Conservation (phyloP, 129 eudicot genomes). For the Arctium lappa region DNA sequence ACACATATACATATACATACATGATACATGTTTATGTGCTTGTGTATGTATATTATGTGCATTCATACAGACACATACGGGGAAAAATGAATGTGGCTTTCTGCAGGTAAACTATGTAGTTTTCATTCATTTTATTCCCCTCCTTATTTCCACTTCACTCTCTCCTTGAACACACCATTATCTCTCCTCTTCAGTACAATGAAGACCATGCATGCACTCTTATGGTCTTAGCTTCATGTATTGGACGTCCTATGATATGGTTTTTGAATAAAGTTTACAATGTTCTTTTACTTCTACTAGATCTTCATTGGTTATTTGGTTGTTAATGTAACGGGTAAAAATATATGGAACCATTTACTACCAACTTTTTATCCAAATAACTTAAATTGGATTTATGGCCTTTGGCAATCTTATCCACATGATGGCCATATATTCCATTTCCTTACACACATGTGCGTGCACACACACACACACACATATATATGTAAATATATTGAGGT, state of each 20-base stretch:
- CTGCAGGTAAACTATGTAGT: not conserved
- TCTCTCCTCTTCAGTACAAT: not conserved
- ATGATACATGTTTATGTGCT: not conserved
- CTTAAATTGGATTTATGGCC: not conserved
- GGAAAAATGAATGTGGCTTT: not conserved
- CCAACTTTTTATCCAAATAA: not conserved
- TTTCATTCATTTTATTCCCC: not conserved
- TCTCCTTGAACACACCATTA: not conserved
- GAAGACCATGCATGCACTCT: not conserved
- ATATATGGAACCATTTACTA: not conserved
- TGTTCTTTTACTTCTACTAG: no score
- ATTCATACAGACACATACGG: not conserved
- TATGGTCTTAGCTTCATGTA: not conserved
- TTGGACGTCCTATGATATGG: not conserved
- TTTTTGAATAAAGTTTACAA: not conserved
- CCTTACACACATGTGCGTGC: not conserved
- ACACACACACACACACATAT: no score
- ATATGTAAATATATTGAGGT: not conserved
- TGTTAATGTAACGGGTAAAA: not conserved
- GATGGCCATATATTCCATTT: not conserved
- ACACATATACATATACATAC: not conserved
- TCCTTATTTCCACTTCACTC: not conserved
- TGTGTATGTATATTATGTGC: not conserved
- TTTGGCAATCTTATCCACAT: not conserved
- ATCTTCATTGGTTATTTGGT: not conserved